These are phyloP conservation scores for Metschnikowia santaceciliae DNA, from an alignment of 805 yeast species.

Conservation along the genomic window DNA sequence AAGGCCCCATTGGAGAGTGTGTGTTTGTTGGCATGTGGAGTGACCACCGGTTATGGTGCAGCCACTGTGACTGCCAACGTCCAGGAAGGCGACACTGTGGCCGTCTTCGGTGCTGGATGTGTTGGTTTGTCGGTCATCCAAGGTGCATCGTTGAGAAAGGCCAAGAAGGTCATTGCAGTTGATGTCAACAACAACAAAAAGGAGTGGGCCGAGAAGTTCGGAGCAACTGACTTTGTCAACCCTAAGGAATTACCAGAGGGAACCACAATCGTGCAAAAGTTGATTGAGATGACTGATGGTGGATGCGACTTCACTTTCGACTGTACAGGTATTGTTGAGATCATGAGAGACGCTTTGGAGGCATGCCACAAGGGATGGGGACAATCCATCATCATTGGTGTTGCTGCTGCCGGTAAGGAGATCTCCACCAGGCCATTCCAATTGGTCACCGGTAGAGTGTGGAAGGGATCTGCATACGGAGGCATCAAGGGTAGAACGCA, in stretches of 20 bases:
- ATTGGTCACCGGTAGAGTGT: conserved; percentile 96
- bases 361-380: conserved; percentile 99
- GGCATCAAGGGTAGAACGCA: conserved; percentile 98
- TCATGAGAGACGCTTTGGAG: conserved; percentile 95
- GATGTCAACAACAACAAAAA: conserved; percentile 84
- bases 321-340: conserved; percentile 94
- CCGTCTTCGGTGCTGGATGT: conserved; percentile 97
- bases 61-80: conserved; percentile 92
- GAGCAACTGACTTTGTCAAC: conserved; percentile 93
- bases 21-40: conserved; percentile 96
- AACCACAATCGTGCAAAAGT: conserved; percentile 71
- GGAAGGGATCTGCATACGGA: conserved; percentile 99
- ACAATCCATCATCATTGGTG: conserved; percentile 90
- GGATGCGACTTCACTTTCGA: conserved; percentile 96
- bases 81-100: conserved; percentile 87
- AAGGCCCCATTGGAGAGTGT: conserved; percentile 81
- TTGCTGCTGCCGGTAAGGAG: conserved; percentile 97
- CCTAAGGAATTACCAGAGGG: conserved; percentile 75
- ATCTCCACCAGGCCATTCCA: conserved; percentile 98
- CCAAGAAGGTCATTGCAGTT: conserved; percentile 75
- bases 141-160: conserved; percentile 84
- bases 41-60: conserved; percentile 98
- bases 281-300: conserved; percentile 90
- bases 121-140: conserved; percentile 95
- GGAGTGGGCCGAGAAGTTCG: conserved; percentile 82